phyloP scores from a whole-genome alignment of 2,329 filamentous ascomycete species.

The Chaetomiaceae sp. region DNA sequence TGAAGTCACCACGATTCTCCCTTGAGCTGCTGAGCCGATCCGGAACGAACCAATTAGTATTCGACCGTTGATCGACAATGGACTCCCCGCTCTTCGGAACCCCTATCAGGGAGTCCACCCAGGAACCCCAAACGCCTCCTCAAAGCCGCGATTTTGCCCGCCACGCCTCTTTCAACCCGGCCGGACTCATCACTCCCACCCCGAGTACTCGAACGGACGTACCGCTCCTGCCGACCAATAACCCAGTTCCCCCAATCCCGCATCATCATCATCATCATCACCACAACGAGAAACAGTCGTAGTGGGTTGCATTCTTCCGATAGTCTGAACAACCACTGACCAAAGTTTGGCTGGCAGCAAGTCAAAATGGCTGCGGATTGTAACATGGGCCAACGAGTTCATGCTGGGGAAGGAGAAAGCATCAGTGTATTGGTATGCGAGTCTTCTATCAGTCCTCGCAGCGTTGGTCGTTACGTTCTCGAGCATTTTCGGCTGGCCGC shows the following conservation, averaged over 20 bases:
- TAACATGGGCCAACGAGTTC: neutral
- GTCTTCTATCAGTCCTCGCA: constrained; percentile 13
- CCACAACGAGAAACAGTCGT: neutral
- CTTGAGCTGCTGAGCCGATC: neutral
- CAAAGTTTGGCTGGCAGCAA: neutral
- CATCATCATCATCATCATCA: no score
- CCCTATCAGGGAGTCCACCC: neutral
- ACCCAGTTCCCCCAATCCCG: neutral
- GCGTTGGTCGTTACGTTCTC: constrained; percentile 13
- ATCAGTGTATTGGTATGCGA: constrained; percentile 17
- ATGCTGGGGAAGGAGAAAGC: constrained; percentile 13
- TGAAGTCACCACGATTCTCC: neutral
- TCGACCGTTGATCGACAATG: constrained; percentile 1
- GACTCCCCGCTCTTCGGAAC: neutral
- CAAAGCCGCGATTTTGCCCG: neutral
- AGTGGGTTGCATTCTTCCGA: neutral
- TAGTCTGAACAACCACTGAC: neutral
- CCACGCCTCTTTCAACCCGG: neutral
- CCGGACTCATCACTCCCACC: neutral
- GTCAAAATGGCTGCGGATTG: neutral
- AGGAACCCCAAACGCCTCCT: neutral
- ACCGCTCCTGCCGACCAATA: constrained; percentile 6
- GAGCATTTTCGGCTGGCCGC: constrained; percentile 17
- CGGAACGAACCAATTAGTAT: neutral
- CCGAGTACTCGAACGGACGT: constrained; percentile 6